A percentile compares a stretch with the other conserved stretches of the same genome.
Conservation (phyloP, 2,329 filamentous ascomycete species). For the Aspergillus thermomutatus region DNA sequence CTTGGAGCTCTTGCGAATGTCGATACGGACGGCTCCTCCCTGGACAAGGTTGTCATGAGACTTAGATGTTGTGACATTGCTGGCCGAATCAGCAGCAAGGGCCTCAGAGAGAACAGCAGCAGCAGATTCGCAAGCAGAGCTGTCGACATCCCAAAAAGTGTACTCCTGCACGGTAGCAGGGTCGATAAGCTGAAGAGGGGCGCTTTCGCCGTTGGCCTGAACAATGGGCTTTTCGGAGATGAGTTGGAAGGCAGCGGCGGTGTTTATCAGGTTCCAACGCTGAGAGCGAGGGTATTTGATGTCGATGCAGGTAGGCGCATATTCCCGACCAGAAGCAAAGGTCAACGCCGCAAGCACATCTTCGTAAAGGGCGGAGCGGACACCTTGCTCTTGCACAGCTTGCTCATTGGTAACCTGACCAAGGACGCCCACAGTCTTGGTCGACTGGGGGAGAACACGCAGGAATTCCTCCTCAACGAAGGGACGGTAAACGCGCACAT, state of each 20-base stretch:
- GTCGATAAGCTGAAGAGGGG: conserved; percentile 54
- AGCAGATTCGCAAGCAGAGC: conserved; percentile 63
- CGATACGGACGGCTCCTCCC: conserved; percentile 78
- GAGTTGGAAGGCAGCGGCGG: conserved; percentile 45
- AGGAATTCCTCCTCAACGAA: conserved; percentile 95
- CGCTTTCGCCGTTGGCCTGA: conserved; percentile 34
- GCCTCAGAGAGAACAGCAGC: conserved; percentile 61
- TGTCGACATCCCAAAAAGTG: conserved; percentile 88
- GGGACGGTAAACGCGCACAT: conserved; percentile 89
- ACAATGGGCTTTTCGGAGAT: conserved; percentile 42
- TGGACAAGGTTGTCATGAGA: conserved; percentile 62
- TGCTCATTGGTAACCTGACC: conserved; percentile 78
- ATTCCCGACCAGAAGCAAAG: conserved; percentile 67
- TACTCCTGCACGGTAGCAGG: conserved; percentile 68
- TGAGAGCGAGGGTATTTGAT: conserved; percentile 82
- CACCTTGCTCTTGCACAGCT: conserved; percentile 68
- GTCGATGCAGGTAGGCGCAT: conserved; percentile 67
- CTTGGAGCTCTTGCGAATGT: conserved; percentile 79
- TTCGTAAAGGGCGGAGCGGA: conserved; percentile 84
- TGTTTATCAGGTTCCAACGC: conserved; percentile 55
- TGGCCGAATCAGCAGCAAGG: conserved; percentile 57
- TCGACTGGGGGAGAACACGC: conserved; percentile 70
- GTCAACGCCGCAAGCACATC: conserved; percentile 83
- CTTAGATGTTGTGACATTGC: conserved; percentile 59
- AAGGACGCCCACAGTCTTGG: conserved; percentile 75